Evolutionary conservation across 768 basidiomycete genomes (phyloP).

Genomic region (Hydnomerulius pinastri): DNA sequence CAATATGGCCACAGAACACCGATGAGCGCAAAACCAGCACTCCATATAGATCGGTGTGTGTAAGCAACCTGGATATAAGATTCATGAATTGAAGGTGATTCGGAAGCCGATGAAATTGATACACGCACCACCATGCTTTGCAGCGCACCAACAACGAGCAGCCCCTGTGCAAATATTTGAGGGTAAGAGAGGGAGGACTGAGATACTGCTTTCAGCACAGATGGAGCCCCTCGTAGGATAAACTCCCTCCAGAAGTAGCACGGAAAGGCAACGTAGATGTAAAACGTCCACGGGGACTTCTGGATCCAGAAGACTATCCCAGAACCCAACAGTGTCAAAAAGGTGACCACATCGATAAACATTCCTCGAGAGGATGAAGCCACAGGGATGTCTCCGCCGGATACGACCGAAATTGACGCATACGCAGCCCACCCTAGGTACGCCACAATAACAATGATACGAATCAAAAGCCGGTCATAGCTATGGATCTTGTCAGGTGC

Average conservation of each 20-base stretch:
- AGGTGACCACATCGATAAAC: slow-evolving; percentile 21
- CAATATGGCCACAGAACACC: slow-evolving; percentile 66
- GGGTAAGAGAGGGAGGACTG: slow-evolving; percentile 25
- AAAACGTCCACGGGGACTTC: slow-evolving; percentile 69
- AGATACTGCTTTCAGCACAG: slow-evolving; percentile 11
- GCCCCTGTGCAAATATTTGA: slow-evolving; percentile 24
- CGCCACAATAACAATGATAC: slow-evolving; percentile 65
- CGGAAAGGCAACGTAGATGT: slow-evolving; percentile 74
- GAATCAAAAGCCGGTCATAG: slow-evolving; percentile 76
- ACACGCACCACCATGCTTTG: slow-evolving; percentile 73
- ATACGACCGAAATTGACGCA: slow-evolving; percentile 57
- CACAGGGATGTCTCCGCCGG: slow-evolving; percentile 33
- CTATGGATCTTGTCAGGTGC: slow-evolving; percentile 27
- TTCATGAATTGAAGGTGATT: slow-evolving; percentile 3
- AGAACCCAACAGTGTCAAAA: slow-evolving; percentile 37
- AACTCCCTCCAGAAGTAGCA: slow-evolving; percentile 76
- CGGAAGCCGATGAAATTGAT: neutral
- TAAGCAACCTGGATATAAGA: slow-evolving; percentile 57
- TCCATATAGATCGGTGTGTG: slow-evolving; percentile 71
- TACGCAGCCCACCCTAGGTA: slow-evolving; percentile 82
- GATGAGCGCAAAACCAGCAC: slow-evolving; percentile 58
- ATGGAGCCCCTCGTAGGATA: slow-evolving; percentile 22
- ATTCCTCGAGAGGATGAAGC: neutral
- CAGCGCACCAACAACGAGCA: slow-evolving; percentile 45
- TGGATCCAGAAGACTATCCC: slow-evolving; percentile 62